Conservation (phyloP, 768 basidiomycete genomes). For the Basidioascus undulatus region DNA sequence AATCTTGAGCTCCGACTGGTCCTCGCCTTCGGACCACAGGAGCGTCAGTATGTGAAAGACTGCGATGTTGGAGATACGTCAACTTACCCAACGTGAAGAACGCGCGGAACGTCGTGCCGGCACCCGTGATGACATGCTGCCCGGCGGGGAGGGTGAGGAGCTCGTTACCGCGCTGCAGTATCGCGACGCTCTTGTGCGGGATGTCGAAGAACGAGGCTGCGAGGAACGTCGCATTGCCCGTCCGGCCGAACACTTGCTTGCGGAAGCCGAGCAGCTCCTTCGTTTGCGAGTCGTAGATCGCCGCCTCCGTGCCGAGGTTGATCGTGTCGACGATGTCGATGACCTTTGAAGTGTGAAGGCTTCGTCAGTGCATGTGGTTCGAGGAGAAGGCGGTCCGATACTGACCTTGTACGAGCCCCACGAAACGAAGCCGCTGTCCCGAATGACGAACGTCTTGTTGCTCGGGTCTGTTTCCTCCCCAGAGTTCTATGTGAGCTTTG, state of each 20-base stretch:
- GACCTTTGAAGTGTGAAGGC: conserved; percentile 29
- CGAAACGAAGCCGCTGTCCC: conserved; percentile 3
- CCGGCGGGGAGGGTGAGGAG: conserved; percentile 54
- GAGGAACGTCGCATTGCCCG: background rate
- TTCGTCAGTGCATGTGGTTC: too few species aligned
- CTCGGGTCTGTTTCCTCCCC: conserved; percentile 19
- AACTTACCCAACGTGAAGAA: conserved; percentile 57
- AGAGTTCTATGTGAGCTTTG: conserved; percentile 27
- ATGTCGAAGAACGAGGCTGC: conserved; percentile 20
- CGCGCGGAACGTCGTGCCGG: conserved; percentile 35
- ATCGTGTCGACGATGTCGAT: conserved; percentile 67
- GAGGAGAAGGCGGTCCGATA: too few species aligned
- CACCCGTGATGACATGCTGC: conserved; percentile 63
- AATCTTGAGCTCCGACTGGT: too few species aligned
- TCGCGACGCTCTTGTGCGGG: conserved; percentile 67
- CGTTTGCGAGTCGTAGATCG: conserved; percentile 19
- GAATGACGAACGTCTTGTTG: conserved; percentile 51
- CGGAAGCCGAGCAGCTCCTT: conserved; percentile 3
- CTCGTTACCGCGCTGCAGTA: conserved; percentile 57
- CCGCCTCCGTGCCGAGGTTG: conserved; percentile 36
- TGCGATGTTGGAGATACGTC: too few species aligned
- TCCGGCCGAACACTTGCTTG: background rate
- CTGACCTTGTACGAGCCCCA: conserved; percentile 2
- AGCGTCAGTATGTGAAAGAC: too few species aligned
- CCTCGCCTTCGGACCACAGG: too few species aligned